phyloP scores from a whole-genome alignment of 2,329 filamentous ascomycete species.

The Colletotrichum sp. region DNA sequence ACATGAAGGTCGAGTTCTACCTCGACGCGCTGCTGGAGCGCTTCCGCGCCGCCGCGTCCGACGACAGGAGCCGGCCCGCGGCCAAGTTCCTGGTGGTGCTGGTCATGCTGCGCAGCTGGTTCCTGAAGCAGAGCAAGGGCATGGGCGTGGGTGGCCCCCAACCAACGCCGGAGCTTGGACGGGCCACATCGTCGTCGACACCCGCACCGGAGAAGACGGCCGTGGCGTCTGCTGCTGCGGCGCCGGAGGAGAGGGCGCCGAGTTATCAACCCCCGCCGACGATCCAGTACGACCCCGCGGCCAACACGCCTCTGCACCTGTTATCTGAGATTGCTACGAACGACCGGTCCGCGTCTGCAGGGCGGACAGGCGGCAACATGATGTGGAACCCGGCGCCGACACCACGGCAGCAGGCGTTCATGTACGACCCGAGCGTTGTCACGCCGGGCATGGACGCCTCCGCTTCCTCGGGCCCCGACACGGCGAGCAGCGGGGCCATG shows the following conservation, averaged over 20 bases:
- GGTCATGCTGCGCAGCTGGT: conserved; percentile 74
- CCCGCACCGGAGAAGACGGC: neutral
- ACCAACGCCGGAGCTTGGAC: neutral
- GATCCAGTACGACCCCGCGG: conserved; percentile 33
- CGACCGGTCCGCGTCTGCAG: conserved; percentile 26
- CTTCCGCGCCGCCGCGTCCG: conserved; percentile 67
- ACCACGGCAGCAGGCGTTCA: conserved; percentile 38
- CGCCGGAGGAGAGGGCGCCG: conserved; percentile 22
- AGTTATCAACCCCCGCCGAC: conserved; percentile 21
- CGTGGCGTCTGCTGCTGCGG: neutral
- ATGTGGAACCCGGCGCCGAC: conserved; percentile 26
- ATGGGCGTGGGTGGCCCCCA: neutral
- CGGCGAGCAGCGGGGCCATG: neutral
- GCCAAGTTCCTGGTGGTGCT: conserved; percentile 75
- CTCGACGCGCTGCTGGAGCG: conserved; percentile 73
- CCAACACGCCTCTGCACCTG: conserved; percentile 60
- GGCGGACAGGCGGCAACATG: conserved; percentile 10
- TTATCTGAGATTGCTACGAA: conserved; percentile 62
- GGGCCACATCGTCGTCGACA: neutral
- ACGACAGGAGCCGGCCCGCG: conserved; percentile 68
- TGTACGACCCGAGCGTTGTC: conserved; percentile 33
- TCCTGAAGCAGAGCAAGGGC: conserved; percentile 54
- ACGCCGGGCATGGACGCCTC: conserved; percentile 1
- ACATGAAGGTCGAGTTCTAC: conserved; percentile 69
- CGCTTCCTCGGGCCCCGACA: neutral